These are phyloP conservation scores for Omphalotus guepiniiformis DNA, from an alignment of 768 basidiomycete genomes.

Conservation along the genomic window DNA sequence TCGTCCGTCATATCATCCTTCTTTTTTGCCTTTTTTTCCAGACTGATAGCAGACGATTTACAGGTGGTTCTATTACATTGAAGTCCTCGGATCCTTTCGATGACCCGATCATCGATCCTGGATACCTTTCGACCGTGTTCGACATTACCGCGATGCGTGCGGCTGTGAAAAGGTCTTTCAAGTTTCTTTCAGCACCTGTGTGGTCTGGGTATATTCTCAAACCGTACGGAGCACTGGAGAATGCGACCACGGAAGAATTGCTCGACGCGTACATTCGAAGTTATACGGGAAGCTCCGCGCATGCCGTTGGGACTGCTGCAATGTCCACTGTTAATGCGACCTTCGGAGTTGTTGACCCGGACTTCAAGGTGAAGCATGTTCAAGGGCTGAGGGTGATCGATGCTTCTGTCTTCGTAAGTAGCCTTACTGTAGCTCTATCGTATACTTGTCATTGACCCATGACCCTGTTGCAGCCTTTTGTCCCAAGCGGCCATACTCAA, in stretches of 20 bases:
- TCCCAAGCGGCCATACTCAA: slow-evolving; percentile 16
- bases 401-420: slow-evolving; percentile 21
- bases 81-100: slow-evolving; percentile 36
- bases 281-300: slow-evolving; percentile 14
- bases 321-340: slow-evolving; percentile 14
- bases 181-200: slow-evolving; percentile 12
- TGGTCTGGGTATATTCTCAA: slow-evolving; percentile 15
- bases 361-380: slow-evolving; percentile 22
- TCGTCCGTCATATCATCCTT: slow-evolving; percentile 3
- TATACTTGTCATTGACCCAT: not conserved
- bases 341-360: slow-evolving; percentile 20
- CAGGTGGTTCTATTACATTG: slow-evolving; percentile 21
- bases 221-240: not conserved
- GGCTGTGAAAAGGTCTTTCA: slow-evolving; percentile 12
- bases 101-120: slow-evolving; percentile 38
- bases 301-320: slow-evolving; percentile 17
- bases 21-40: not conserved
- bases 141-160: slow-evolving; percentile 15
- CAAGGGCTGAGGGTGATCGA: slow-evolving; percentile 24
- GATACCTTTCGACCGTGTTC: slow-evolving; percentile 25
- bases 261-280: slow-evolving; percentile 14
- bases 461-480: slow-evolving; percentile 8
- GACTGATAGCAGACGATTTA: not conserved
- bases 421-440: not conserved
- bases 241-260: not conserved